Percentiles rank a stretch among this genome's conserved stretches.
These are phyloP conservation scores for Lanmaoa rubissima DNA, from an alignment of 768 basidiomycete species.

Conservation along the genomic window DNA sequence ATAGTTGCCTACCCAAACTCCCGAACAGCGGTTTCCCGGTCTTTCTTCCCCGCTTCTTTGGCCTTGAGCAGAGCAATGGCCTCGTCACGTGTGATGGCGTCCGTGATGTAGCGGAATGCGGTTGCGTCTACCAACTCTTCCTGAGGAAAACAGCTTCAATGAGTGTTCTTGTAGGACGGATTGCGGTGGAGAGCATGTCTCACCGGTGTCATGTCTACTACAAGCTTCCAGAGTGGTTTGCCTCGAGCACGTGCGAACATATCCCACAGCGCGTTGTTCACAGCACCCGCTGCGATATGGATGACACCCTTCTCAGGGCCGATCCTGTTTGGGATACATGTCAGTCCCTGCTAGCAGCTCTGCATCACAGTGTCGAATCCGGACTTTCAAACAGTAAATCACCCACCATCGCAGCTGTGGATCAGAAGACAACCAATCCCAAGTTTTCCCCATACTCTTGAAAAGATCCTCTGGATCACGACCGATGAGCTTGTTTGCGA, in stretches of 20 bases:
- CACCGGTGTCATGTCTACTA: slow-evolving; percentile 86
- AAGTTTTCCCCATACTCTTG: slow-evolving; percentile 86
- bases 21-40: slow-evolving; percentile 72
- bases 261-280: slow-evolving; percentile 94
- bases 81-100: slow-evolving; percentile 89
- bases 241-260: slow-evolving; percentile 76
- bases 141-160: slow-evolving; percentile 34
- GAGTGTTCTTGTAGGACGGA: not conserved
- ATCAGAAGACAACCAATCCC: slow-evolving; percentile 85
- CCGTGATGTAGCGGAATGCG: slow-evolving; percentile 89
- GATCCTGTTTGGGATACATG: slow-evolving; percentile 50
- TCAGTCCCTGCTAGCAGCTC: not conserved
- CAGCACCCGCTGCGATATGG: slow-evolving; percentile 83
- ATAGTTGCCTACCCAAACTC: slow-evolving; percentile 52
- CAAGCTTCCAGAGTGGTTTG: slow-evolving; percentile 93
- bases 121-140: slow-evolving; percentile 76
- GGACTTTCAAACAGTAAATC: not conserved
- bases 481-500: slow-evolving; percentile 80
- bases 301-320: slow-evolving; percentile 97
- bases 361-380: not conserved
- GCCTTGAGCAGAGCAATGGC: slow-evolving; percentile 79
- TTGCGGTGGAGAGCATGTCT: slow-evolving; percentile 6
- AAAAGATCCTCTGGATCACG: slow-evolving; percentile 82
- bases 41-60: slow-evolving; percentile 72
- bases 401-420: slow-evolving; percentile 84